These are phyloP conservation scores for Whalleya microplaca DNA, from an alignment of 2,329 filamentous ascomycete genomes.

Conservation along the genomic window DNA sequence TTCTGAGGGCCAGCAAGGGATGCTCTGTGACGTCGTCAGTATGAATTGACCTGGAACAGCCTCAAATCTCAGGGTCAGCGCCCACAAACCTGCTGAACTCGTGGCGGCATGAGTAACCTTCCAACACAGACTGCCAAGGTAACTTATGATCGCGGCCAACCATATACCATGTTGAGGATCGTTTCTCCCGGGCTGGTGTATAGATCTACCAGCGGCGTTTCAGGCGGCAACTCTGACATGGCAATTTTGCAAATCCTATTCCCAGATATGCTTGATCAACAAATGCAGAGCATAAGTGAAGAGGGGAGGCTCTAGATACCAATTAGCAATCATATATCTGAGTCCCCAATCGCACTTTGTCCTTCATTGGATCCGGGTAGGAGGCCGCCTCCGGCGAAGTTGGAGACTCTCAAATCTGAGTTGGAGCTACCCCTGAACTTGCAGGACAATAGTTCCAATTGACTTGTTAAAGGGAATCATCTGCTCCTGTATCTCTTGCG, in stretches of 20 bases:
- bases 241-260: constrained; percentile 7
- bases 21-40: background rate
- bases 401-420: constrained; percentile 1
- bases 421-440: background rate
- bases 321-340: constrained; percentile 17
- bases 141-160: background rate
- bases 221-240: constrained; percentile 15
- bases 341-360: constrained; percentile 15
- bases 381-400: constrained; percentile 4
- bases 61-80: background rate
- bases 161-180: background rate
- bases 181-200: background rate
- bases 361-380: constrained; percentile 9
- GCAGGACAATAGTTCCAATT: background rate
- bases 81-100: background rate
- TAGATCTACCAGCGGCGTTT: constrained; percentile 4
- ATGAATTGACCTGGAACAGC: background rate
- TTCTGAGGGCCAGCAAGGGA: background rate
- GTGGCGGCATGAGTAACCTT: background rate
- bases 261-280: constrained; percentile 12
- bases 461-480: background rate
- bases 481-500: constrained; percentile 12
- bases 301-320: constrained; percentile 5
- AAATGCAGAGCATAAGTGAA: constrained; percentile 2
- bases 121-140: background rate